Evolutionary conservation across 257 asterid species (phyloP).

Genomic region (Solanum peruvianum): DNA sequence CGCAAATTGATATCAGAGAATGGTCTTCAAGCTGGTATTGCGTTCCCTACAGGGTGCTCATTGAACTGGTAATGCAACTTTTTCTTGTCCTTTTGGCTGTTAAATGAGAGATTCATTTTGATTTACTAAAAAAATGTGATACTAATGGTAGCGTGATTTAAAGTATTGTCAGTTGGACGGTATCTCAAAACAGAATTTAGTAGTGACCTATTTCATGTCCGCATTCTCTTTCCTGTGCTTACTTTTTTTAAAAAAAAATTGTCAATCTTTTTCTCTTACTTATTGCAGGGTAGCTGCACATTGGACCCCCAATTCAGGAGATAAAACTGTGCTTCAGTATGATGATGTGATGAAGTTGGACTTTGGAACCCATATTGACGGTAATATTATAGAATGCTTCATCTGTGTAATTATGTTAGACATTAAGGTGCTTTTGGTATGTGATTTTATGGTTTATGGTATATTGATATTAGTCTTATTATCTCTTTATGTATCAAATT

Average conservation of each 20-base stretch:
- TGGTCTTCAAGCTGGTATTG: slow-evolving; percentile 98
- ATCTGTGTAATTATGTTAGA: background rate
- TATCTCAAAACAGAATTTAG: background rate
- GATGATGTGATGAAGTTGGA: slow-evolving; percentile 98
- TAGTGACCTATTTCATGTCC: background rate
- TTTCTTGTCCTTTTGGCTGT: background rate
- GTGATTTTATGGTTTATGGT: background rate
- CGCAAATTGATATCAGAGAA: slow-evolving; percentile 89
- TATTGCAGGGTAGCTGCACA: slow-evolving; percentile 94
- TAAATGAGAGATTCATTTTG: background rate
- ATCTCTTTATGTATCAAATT: background rate
- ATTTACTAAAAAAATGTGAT: background rate
- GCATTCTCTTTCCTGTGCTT: background rate
- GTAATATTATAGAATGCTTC: slow-evolving; percentile 19
- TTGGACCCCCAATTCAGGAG: slow-evolving; percentile 97
- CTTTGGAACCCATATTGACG: slow-evolving; percentile 97
- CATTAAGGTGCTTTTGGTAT: background rate
- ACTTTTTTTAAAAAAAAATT: background rate
- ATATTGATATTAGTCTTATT: background rate
- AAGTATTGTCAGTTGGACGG: background rate
- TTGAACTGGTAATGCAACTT: slow-evolving; percentile 52
- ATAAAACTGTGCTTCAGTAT: slow-evolving; percentile 88
- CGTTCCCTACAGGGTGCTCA: slow-evolving; percentile 98
- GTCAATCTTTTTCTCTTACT: background rate
- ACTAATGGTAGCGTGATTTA: background rate